A percentile compares a stretch with the other conserved stretches of the same genome.
phyloP scores from a whole-genome alignment of 2,329 filamentous ascomycete species.

The Arachnopeziza araneosa region DNA sequence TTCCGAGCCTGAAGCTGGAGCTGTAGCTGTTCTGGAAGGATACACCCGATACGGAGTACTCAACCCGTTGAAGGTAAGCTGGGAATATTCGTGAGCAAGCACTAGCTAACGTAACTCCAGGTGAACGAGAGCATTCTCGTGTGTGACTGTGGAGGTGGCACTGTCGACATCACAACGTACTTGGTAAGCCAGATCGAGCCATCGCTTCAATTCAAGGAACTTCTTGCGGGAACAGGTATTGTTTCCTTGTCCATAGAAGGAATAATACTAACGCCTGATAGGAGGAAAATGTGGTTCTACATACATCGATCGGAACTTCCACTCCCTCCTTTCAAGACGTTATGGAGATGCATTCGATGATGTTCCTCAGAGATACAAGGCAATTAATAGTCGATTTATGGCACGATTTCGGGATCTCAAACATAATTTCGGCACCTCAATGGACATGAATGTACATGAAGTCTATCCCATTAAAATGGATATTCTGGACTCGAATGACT shows the following conservation, averaged over 20 bases:
- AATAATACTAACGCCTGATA: conserved; percentile 1
- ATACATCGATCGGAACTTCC: conserved; percentile 23
- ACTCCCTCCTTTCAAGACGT: conserved; percentile 14
- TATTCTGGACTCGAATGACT: conserved; percentile 12
- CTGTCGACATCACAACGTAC: conserved; percentile 25
- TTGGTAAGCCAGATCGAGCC: conserved; percentile 14
- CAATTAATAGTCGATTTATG: conserved; percentile 21
- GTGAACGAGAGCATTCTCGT: conserved; percentile 17
- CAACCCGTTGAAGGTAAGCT: conserved; percentile 13
- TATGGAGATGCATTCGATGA: conserved; percentile 18
- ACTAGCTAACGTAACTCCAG: conserved; percentile 2
- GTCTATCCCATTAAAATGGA: conserved; percentile 15
- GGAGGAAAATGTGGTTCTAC: conserved; percentile 25
- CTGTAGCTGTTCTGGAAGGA: conserved; percentile 15
- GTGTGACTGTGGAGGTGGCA: conserved; percentile 25
- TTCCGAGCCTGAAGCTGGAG: conserved; percentile 23
- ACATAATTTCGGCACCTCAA: conserved; percentile 12
- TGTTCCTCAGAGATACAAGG: conserved; percentile 12
- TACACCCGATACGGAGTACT: not conserved
- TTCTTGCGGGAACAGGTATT: conserved; percentile 16
- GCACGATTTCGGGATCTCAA: conserved; percentile 13
- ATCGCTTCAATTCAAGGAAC: conserved; percentile 16
- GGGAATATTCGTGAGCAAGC: not conserved
- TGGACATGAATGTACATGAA: conserved; percentile 9
- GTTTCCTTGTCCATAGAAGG: not conserved